A percentile compares a stretch with the other conserved stretches of the same genome.
Conservation (phyloP, 176 grass and related monocot genomes). For the Luzula sylvatica region DNA sequence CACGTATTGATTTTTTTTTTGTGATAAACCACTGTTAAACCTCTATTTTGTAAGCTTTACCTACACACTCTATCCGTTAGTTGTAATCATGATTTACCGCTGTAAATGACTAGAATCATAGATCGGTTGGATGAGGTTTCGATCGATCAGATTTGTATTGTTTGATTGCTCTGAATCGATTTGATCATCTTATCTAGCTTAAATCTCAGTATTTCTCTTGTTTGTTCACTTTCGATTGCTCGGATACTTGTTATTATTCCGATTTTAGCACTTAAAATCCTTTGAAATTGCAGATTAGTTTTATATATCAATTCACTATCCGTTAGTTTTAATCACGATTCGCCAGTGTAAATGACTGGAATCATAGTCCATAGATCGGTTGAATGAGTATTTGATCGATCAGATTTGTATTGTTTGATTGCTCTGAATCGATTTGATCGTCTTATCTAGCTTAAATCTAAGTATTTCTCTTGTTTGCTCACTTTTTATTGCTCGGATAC, state of each 20-base stretch:
- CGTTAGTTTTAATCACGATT: neutral
- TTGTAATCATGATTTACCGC: neutral
- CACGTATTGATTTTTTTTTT: neutral
- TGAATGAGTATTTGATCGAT: neutral
- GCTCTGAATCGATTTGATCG: neutral
- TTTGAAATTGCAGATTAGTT: no score
- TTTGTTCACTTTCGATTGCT: no score
- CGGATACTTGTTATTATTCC: no score
- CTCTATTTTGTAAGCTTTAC: constrained; percentile 3
- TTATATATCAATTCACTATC: neutral
- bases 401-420: neutral
- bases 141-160: neutral
- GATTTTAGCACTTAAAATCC: no score
- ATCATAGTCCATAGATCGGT: neutral
- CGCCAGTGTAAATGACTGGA: no score
- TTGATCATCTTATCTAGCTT: neutral
- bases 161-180: neutral
- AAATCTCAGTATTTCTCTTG: no score
- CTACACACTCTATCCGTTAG: neutral
- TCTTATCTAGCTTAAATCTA: no score
- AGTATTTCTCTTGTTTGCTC: no score
- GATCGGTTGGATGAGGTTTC: neutral
- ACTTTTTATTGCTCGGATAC: no score
- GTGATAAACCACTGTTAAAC: constrained; percentile 13
- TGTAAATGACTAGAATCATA: neutral